These are phyloP conservation scores for Petunia hybrid DNA, from an alignment of 305 asterid species.

Conservation along the genomic window DNA sequence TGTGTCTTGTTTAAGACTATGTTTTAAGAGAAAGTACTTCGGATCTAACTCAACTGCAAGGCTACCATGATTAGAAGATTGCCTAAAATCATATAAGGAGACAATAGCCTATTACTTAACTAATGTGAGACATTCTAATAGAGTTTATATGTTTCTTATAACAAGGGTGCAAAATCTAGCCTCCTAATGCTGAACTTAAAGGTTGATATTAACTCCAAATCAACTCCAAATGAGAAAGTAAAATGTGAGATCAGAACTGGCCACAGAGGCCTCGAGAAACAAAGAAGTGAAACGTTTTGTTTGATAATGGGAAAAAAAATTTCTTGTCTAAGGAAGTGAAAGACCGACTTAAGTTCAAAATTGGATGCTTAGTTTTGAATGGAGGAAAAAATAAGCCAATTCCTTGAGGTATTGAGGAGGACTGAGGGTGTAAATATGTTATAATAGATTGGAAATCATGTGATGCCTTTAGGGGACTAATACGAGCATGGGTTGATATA, in stretches of 20 bases:
- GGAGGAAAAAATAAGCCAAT: slow-evolving; percentile 1
- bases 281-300: neutral
- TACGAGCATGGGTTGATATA: neutral
- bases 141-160: neutral
- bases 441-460: neutral
- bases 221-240: too few species aligned
- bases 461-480: neutral
- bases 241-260: neutral
- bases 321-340: neutral
- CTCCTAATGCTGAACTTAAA: neutral
- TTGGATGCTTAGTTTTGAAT: neutral
- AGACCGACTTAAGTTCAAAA: neutral
- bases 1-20: too few species aligned
- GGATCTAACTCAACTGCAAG: too few species aligned
- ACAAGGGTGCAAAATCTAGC: neutral
- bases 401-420: slow-evolving; percentile 1
- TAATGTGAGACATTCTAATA: too few species aligned
- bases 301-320: neutral
- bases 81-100: too few species aligned
- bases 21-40: too few species aligned
- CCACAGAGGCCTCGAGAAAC: neutral
- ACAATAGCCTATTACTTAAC: too few species aligned
- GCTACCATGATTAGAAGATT: too few species aligned
- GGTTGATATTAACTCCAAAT: neutral
- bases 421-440: neutral